Base-by-base conservation (phyloP, 192 early-diverging fungal genomes). In the Backusella westeae region DNA sequence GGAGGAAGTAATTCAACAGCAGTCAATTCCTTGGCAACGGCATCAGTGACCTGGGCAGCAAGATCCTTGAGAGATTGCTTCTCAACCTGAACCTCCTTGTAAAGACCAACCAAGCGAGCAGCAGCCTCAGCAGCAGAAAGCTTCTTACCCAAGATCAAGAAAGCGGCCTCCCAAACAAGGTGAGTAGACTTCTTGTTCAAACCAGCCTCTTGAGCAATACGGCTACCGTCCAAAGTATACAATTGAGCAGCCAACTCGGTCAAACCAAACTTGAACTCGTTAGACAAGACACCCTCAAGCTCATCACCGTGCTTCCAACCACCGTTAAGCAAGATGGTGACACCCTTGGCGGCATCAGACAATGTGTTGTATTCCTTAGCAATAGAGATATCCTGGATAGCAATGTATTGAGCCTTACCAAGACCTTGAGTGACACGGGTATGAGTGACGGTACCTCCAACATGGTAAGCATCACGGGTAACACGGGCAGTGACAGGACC, bases 221-320 rank as follows among this genome's bases (percentile, higher is more conserved):
- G 83, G 71, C 81, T 79, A 4, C 87, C 85, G 75, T 96, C 91
- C 17, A 96, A 86, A 39, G 89, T 77, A 38, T 87, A 88, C 2
- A 96, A 77, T 59, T 87, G 75, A 34, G 91, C 82, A 26, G 87
- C 75, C 35, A 86, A 77, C 44, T 84, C 81, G 0, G 85, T 83
- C 15, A 93, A 76, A 9, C 81, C 80, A 34, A 86, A 79, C 65
- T 87, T 88, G 82, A 92, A 90, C 12, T 87, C 89, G 29, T 84
- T 87, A 1, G 94, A 85, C 34, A 95, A 78, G 67, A 91, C 88
- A 41, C 85, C 82, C 41, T 90, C 89, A 17, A 96, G 71, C 29
- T 95, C 93, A 44, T 89, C 91, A 32, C 85, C 84, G 19, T 83
- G 81, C 12, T 85, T 83, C 91, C 91, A 91, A 26, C 84, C 78